These are phyloP conservation scores for Giardia muris DNA, from an alignment of 208 protist genomes.

Conservation along the genomic window DNA sequence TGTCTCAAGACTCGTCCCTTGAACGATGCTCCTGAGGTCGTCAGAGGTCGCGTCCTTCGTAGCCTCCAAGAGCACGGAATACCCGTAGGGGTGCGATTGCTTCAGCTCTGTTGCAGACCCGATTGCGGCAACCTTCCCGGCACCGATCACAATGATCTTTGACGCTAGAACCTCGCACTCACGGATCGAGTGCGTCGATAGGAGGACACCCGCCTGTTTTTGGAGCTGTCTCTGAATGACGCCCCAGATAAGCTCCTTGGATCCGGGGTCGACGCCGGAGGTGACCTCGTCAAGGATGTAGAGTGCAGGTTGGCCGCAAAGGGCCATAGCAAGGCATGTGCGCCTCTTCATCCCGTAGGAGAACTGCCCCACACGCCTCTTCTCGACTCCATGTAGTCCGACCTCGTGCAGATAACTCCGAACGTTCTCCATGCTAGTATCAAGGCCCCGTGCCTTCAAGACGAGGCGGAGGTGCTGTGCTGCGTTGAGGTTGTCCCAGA, in stretches of 20 bases:
- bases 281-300: constrained; percentile 8
- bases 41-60: background rate
- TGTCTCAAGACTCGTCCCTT: background rate
- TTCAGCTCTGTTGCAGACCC: background rate
- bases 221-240: background rate
- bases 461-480: background rate
- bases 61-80: background rate
- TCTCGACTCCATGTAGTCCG: background rate
- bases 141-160: background rate
- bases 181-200: background rate
- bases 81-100: background rate
- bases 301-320: background rate
- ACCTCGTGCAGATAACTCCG: background rate
- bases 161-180: background rate
- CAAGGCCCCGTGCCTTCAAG: background rate
- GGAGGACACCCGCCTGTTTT: background rate
- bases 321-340: background rate
- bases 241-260: background rate
- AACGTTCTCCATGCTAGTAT: background rate
- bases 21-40: background rate
- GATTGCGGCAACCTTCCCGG: background rate
- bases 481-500: constrained; percentile 1
- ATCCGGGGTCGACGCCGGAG: constrained; percentile 3
- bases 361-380: background rate
- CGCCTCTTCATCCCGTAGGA: constrained; percentile 17